Percentiles rank a stretch among this genome's conserved stretches.
These are phyloP conservation scores for Blastobotrys persicus DNA, from an alignment of 1,139 yeast genomes.

Conservation along the genomic window DNA sequence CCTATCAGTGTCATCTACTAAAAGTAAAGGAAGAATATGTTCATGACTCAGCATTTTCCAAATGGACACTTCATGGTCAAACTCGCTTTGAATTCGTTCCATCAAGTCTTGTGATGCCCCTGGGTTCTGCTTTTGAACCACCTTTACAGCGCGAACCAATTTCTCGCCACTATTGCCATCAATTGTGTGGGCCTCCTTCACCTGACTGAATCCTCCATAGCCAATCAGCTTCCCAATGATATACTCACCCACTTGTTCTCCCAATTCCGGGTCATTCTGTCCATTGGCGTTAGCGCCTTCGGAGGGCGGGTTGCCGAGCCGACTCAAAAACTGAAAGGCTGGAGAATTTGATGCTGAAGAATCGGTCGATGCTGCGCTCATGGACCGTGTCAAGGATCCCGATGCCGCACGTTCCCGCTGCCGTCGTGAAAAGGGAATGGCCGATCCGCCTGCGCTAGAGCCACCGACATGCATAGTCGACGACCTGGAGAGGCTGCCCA, in stretches of 20 bases:
- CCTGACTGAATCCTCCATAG: constrained; percentile 88
- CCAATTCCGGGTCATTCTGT: constrained; percentile 43
- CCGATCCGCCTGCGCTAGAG: not conserved
- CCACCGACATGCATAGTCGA: not conserved
- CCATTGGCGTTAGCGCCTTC: constrained; percentile 14
- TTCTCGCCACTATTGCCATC: constrained; percentile 38
- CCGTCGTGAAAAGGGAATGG: constrained; percentile 23
- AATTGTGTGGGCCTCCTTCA: constrained; percentile 62
- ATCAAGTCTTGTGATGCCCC: constrained; percentile 24
- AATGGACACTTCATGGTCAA: constrained; percentile 66
- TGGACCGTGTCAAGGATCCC: constrained; percentile 19
- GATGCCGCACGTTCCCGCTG: constrained; percentile 25
- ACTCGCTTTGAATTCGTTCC: constrained; percentile 47
- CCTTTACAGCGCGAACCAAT: constrained; percentile 66
- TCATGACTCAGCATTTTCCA: constrained; percentile 72
- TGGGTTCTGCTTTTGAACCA: constrained; percentile 47
- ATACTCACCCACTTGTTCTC: constrained; percentile 48
- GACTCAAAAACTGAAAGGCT: constrained; percentile 42
- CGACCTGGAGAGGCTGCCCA: not conserved
- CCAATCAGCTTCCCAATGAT: constrained; percentile 72
- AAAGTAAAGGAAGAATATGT: constrained; percentile 60
- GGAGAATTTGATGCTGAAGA: constrained; percentile 36
- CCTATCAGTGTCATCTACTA: constrained; percentile 58
- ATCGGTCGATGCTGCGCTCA: constrained; percentile 21
- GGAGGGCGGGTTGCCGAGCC: constrained; percentile 37